A percentile compares a stretch with the other conserved stretches of the same genome.
Conservation (phyloP, 2,329 filamentous ascomycete genomes). For the Exophiala oligosperma region DNA sequence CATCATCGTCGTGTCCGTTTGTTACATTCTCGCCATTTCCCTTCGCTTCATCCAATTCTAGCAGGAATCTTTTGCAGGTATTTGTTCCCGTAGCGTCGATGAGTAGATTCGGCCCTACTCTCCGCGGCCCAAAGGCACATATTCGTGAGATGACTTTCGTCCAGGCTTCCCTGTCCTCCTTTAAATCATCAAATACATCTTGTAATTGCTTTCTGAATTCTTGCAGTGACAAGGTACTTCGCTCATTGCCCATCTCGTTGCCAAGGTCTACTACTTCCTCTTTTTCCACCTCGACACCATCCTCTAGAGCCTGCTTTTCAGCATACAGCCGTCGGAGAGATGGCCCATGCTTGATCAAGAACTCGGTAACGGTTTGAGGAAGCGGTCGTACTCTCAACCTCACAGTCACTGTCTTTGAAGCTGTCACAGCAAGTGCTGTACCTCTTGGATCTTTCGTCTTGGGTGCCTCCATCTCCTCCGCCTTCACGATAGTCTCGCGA, state of each 20-base stretch:
- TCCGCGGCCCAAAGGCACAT: constrained; percentile 82
- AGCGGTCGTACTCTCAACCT: constrained; percentile 76
- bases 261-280: constrained; percentile 42
- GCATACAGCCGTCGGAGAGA: constrained; percentile 79
- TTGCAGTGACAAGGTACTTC: constrained; percentile 64
- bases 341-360: constrained; percentile 75
- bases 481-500: constrained; percentile 83
- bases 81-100: constrained; percentile 76
- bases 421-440: constrained; percentile 70
- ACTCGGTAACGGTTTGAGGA: constrained; percentile 76
- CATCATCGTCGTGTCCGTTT: constrained; percentile 20
- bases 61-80: constrained; percentile 66
- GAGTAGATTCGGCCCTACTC: constrained; percentile 84
- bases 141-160: constrained; percentile 75
- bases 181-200: constrained; percentile 66
- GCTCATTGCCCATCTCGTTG: constrained; percentile 56
- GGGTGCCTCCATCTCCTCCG: constrained; percentile 87
- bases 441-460: constrained; percentile 85
- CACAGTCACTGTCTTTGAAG: constrained; percentile 82
- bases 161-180: constrained; percentile 76
- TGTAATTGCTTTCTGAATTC: constrained; percentile 77
- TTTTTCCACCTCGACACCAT: constrained; percentile 37
- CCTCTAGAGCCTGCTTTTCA: constrained; percentile 59
- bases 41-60: constrained; percentile 34
- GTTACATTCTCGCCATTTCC: constrained; percentile 9